These are phyloP conservation scores for Trichoderma sp. DNA, from an alignment of 2,329 filamentous ascomycete genomes.

Conservation along the genomic window DNA sequence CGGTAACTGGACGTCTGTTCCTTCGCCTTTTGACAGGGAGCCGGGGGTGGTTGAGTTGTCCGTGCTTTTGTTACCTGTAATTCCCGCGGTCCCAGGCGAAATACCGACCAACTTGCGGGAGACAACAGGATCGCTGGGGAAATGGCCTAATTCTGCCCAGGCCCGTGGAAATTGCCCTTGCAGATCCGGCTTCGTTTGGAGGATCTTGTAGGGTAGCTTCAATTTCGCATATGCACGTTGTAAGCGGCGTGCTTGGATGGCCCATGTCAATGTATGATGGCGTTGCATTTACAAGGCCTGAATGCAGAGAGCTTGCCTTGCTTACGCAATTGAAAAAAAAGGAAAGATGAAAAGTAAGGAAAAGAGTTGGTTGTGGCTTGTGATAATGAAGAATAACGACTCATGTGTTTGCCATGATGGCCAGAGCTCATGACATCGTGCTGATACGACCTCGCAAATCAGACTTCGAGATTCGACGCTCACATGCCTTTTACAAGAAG, in stretches of 20 bases:
- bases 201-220: slow-evolving; percentile 5
- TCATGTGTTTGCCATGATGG: not conserved
- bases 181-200: not conserved
- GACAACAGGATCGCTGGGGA: not conserved
- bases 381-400: not conserved
- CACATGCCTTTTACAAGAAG: not conserved
- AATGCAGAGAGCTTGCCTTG: not conserved
- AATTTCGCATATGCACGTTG: not conserved
- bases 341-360: not conserved
- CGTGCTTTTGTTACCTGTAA: not conserved
- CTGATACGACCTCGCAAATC: not conserved
- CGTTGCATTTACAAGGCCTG: not conserved
- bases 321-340: not conserved
- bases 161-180: not conserved
- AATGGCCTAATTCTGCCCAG: slow-evolving; percentile 12
- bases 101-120: not conserved
- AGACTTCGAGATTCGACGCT: not conserved
- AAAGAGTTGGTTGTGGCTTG: not conserved
- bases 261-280: not conserved
- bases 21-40: not conserved
- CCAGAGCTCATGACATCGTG: not conserved
- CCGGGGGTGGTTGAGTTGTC: not conserved
- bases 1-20: not conserved
- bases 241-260: not conserved
- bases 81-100: not conserved